Evolutionary conservation across 257 asterid species (phyloP).

Genomic region (Dorcoceras hygrometricum): DNA sequence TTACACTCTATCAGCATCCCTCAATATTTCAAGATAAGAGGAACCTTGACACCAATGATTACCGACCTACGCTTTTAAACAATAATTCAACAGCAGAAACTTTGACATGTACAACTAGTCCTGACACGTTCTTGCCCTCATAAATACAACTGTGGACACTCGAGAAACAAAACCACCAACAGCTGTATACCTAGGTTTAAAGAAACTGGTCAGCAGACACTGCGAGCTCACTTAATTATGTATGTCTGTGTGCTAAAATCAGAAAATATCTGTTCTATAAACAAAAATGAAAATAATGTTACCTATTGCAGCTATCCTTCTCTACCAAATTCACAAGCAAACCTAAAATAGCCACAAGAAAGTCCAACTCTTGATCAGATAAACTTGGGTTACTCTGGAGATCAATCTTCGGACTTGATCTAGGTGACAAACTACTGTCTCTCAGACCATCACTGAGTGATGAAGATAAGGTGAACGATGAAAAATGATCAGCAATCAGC

Average conservation of each 20-base stretch:
- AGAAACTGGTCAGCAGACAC: conserved; percentile 8
- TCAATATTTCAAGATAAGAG: no score
- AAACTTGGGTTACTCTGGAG: conserved; percentile 36
- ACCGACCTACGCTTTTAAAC: no score
- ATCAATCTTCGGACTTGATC: conserved; percentile 34
- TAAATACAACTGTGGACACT: background rate
- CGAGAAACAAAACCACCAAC: background rate
- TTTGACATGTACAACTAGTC: no score
- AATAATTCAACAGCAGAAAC: no score
- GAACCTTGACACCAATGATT: no score
- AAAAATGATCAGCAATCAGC: conserved; percentile 61
- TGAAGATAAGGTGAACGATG: conserved; percentile 40
- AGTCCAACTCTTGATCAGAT: conserved; percentile 68
- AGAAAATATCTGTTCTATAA: background rate
- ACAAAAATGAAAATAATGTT: conserved; percentile 13
- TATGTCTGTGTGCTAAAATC: background rate
- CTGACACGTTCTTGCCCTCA: conserved; percentile 2
- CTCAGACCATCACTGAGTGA: conserved; percentile 25
- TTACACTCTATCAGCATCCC: no score
- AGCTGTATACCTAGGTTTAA: background rate
- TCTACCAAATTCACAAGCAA: conserved; percentile 83
- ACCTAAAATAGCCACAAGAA: conserved; percentile 83
- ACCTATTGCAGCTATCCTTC: conserved; percentile 70
- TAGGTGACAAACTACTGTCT: conserved; percentile 30
- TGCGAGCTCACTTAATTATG: conserved; percentile 6